Conservation (phyloP, 148 eudicot species). For the Fagopyrum esculentum region DNA sequence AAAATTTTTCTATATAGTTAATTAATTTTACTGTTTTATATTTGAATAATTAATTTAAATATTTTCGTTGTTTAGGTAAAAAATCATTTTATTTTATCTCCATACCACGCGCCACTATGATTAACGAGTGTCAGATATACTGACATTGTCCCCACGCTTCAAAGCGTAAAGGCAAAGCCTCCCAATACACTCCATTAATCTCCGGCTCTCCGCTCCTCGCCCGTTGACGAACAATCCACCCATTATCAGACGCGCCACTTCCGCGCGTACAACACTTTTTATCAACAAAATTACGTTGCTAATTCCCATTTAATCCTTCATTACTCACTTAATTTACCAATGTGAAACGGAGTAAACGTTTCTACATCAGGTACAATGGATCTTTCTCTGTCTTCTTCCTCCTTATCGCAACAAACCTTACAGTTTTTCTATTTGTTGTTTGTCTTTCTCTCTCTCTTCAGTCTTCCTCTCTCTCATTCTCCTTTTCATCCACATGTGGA, state of each 20-base stretch:
- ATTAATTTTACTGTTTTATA: too few species aligned
- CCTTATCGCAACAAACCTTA: neutral
- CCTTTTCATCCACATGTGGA: constrained; percentile 13
- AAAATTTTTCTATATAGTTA: too few species aligned
- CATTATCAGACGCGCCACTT: constrained; percentile 1
- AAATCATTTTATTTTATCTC: too few species aligned
- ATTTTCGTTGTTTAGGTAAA: too few species aligned
- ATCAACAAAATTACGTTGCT: neutral
- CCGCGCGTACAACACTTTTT: neutral
- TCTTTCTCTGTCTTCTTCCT: neutral
- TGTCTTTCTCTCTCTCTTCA: neutral
- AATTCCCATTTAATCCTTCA: neutral
- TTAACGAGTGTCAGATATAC: neutral
- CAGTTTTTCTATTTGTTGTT: neutral
- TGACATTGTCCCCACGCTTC: neutral
- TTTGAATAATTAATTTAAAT: too few species aligned
- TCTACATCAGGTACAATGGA: neutral
- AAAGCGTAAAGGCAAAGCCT: constrained; percentile 6
- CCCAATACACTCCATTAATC: neutral
- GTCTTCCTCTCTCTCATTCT: neutral
- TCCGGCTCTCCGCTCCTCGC: neutral
- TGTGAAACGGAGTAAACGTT: neutral
- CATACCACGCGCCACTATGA: neutral
- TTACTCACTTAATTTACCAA: neutral
- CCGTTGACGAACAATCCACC: neutral